These are phyloP conservation scores for Debaryomyces robertsiae DNA, from an alignment of 1,139 yeast species.

Conservation along the genomic window DNA sequence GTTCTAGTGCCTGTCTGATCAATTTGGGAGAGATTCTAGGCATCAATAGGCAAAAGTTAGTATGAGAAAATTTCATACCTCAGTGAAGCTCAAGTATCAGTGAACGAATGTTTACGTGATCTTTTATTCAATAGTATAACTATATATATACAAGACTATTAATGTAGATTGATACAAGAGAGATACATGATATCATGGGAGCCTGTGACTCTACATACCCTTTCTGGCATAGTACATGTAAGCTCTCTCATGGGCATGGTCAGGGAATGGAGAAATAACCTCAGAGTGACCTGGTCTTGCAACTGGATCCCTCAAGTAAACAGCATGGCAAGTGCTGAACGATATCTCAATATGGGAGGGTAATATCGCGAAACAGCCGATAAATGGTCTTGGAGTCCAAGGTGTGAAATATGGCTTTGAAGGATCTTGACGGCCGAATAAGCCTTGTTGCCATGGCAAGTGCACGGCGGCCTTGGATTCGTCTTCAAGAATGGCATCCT, in stretches of 20 bases:
- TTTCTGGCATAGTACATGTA: slow-evolving; percentile 91
- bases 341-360: slow-evolving; percentile 93
- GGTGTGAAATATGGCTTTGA: slow-evolving; percentile 89
- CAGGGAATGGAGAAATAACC: slow-evolving; percentile 87
- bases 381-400: slow-evolving; percentile 92
- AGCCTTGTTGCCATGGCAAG: slow-evolving; percentile 75
- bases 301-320: slow-evolving; percentile 92
- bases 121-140: slow-evolving; percentile 3
- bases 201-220: slow-evolving; percentile 50
- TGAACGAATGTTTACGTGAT: background rate
- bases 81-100: background rate
- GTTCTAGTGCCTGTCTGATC: slow-evolving; percentile 29
- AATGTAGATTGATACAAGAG: slow-evolving; percentile 1
- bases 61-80: too few relatives aligned
- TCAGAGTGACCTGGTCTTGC: slow-evolving; percentile 98
- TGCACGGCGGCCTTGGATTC: slow-evolving; percentile 50
- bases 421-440: slow-evolving; percentile 79
- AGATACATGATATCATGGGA: background rate
- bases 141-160: slow-evolving; percentile 9
- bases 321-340: slow-evolving; percentile 90
- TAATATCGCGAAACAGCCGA: slow-evolving; percentile 88
- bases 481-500: slow-evolving; percentile 58
- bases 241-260: slow-evolving; percentile 88
- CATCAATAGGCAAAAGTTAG: slow-evolving; percentile 20
- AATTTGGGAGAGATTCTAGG: slow-evolving; percentile 34